Conservation (phyloP, 2,329 filamentous ascomycete genomes). For the Orbilia javanica region DNA sequence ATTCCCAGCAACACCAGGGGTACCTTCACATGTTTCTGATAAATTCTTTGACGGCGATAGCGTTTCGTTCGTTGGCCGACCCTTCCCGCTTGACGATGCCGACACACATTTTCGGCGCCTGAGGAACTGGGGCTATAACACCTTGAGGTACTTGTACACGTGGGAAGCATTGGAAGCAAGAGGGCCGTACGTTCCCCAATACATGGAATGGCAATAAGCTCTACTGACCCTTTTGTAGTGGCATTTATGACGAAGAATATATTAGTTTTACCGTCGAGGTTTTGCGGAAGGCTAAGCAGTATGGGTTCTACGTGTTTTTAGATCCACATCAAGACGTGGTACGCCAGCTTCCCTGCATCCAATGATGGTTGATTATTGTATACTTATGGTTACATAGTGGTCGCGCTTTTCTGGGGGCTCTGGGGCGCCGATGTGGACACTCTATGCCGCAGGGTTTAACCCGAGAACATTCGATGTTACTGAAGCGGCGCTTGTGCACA, state of each 20-base stretch:
- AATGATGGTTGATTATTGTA: slow-evolving; percentile 62
- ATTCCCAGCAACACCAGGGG: slow-evolving; percentile 82
- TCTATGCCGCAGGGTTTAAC: slow-evolving; percentile 93
- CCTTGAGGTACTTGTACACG: slow-evolving; percentile 94
- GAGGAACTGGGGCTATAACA: slow-evolving; percentile 93
- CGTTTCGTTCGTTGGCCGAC: slow-evolving; percentile 87
- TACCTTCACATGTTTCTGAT: slow-evolving; percentile 81
- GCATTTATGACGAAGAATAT: slow-evolving; percentile 92
- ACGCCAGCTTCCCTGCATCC: slow-evolving; percentile 65
- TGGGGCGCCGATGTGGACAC: slow-evolving; percentile 95
- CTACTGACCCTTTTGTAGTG: slow-evolving; percentile 63
- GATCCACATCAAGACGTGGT: slow-evolving; percentile 98
- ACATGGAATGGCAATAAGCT: neutral
- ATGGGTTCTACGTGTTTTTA: slow-evolving; percentile 97
- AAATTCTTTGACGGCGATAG: slow-evolving; percentile 93
- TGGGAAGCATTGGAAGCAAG: slow-evolving; percentile 98
- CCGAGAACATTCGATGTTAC: slow-evolving; percentile 86
- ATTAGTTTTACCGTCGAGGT: slow-evolving; percentile 90
- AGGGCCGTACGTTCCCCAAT: slow-evolving; percentile 71
- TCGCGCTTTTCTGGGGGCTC: slow-evolving; percentile 94
- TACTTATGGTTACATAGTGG: slow-evolving; percentile 72
- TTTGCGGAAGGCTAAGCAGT: slow-evolving; percentile 84
- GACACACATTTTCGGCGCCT: slow-evolving; percentile 87
- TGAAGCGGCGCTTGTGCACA: slow-evolving; percentile 93
- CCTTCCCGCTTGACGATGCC: slow-evolving; percentile 85